These are phyloP conservation scores for Didymella segeticola DNA, from an alignment of 2,329 filamentous ascomycete genomes.

Conservation along the genomic window DNA sequence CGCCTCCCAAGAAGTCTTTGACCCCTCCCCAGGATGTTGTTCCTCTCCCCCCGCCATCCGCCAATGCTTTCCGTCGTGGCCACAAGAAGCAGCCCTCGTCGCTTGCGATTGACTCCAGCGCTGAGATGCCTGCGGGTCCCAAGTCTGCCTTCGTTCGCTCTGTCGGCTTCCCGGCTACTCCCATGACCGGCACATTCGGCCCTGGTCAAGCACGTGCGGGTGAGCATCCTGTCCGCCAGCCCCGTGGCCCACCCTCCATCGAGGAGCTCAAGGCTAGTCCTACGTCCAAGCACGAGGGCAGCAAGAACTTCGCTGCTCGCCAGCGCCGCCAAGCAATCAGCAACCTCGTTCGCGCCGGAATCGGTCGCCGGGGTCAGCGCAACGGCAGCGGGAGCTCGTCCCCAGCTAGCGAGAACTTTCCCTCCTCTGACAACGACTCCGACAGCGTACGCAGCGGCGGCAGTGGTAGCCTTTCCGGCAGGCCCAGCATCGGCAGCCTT, in stretches of 20 bases:
- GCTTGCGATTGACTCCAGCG: slow-evolving; percentile 64
- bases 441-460: slow-evolving; percentile 64
- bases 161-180: slow-evolving; percentile 76
- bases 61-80: slow-evolving; percentile 88
- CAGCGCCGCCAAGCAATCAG: slow-evolving; percentile 90
- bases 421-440: slow-evolving; percentile 70
- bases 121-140: slow-evolving; percentile 67
- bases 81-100: slow-evolving; percentile 87
- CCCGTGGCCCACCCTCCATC: slow-evolving; percentile 86
- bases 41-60: slow-evolving; percentile 85
- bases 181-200: slow-evolving; percentile 83
- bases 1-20: slow-evolving; percentile 66
- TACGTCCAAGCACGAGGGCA: slow-evolving; percentile 91
- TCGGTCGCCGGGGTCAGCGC: slow-evolving; percentile 78
- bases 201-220: slow-evolving; percentile 92
- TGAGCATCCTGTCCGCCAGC: slow-evolving; percentile 92
- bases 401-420: slow-evolving; percentile 85
- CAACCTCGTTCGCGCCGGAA: slow-evolving; percentile 87
- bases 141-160: slow-evolving; percentile 69
- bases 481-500: slow-evolving; percentile 75
- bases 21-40: slow-evolving; percentile 73
- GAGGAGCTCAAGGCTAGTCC: slow-evolving; percentile 91
- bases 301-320: slow-evolving; percentile 94
- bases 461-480: slow-evolving; percentile 81
- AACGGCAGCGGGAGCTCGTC: slow-evolving; percentile 79